Evolutionary conservation across 1,284 basidiomycete species (phyloP).

Genomic region (Trametes sp.): DNA sequence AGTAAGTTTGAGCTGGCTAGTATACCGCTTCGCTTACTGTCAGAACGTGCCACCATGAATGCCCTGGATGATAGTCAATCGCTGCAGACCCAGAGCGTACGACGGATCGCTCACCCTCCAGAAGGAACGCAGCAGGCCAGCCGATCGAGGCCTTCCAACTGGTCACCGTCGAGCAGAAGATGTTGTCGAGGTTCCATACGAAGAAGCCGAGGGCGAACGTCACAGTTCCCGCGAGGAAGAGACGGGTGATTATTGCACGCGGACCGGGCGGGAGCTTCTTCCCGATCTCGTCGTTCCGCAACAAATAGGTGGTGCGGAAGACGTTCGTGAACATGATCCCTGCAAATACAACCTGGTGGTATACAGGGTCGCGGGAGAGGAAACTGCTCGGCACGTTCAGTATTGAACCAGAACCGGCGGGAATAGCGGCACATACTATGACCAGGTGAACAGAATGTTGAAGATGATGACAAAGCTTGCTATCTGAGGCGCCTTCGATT

Average conservation of each 20-base stretch:
- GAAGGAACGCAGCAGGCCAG: slow-evolving; percentile 69
- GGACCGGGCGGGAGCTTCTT: slow-evolving; percentile 52
- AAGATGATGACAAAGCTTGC: slow-evolving; percentile 54
- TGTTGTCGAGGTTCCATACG: slow-evolving; percentile 75
- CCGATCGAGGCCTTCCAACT: slow-evolving; percentile 60
- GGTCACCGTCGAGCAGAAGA: slow-evolving; percentile 66
- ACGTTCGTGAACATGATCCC: slow-evolving; percentile 53
- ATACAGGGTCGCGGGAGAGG: slow-evolving; percentile 68
- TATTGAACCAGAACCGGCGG: neutral
- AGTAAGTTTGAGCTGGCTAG: neutral
- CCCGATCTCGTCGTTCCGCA: slow-evolving; percentile 51
- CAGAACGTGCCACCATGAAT: slow-evolving; percentile 79
- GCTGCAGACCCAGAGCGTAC: neutral
- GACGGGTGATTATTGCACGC: slow-evolving; percentile 47
- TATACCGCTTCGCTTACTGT: slow-evolving; percentile 49
- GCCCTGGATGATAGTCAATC: slow-evolving; percentile 48
- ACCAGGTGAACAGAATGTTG: slow-evolving; percentile 65
- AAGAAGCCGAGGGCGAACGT: slow-evolving; percentile 66
- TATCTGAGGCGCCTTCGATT: slow-evolving; percentile 46
- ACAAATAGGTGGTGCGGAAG: slow-evolving; percentile 57
- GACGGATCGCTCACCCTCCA: slow-evolving; percentile 56
- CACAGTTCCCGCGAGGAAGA: slow-evolving; percentile 56
- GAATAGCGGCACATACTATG: slow-evolving; percentile 64
- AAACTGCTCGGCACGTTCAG: slow-evolving; percentile 45
- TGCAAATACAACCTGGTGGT: slow-evolving; percentile 72